These are phyloP conservation scores for Ceratobasidium sp. DNA, from an alignment of 1,284 basidiomycete species.

Conservation along the genomic window DNA sequence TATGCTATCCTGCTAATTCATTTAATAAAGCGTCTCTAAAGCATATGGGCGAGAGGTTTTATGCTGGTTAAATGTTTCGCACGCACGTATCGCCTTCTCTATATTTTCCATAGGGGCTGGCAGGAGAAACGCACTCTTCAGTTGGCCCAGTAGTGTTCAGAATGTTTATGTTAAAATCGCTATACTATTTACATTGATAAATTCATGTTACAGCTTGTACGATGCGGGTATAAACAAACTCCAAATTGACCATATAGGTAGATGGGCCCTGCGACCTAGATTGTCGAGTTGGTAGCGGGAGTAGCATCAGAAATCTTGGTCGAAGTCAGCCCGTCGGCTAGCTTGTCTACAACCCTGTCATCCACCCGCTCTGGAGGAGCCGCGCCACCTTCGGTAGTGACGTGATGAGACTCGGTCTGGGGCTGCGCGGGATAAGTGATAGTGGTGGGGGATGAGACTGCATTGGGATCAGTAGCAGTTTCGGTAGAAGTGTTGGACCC, in stretches of 20 bases:
- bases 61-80: too few relatives aligned
- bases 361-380: conserved; percentile 30
- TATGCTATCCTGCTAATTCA: too few relatives aligned
- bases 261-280: too few relatives aligned
- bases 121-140: too few relatives aligned
- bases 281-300: conserved; percentile 13
- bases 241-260: not conserved
- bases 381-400: conserved; percentile 29
- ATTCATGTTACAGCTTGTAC: not conserved
- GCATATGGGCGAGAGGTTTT: too few relatives aligned
- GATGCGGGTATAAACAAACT: conserved; percentile 1
- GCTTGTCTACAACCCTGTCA: conserved; percentile 28
- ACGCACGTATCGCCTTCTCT: too few relatives aligned
- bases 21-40: too few relatives aligned
- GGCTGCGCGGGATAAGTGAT: conserved; percentile 33
- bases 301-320: conserved; percentile 27
- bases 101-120: too few relatives aligned
- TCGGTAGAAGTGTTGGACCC: not conserved
- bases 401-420: conserved; percentile 36
- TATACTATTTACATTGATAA: conserved; percentile 5
- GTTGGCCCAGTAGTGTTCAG: not conserved
- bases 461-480: not conserved
- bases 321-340: conserved; percentile 25
- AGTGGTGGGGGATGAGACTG: conserved; percentile 13
- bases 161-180: not conserved